Base-by-base conservation (phyloP, 768 basidiomycete species). In the Gymnopilus junonius region DNA sequence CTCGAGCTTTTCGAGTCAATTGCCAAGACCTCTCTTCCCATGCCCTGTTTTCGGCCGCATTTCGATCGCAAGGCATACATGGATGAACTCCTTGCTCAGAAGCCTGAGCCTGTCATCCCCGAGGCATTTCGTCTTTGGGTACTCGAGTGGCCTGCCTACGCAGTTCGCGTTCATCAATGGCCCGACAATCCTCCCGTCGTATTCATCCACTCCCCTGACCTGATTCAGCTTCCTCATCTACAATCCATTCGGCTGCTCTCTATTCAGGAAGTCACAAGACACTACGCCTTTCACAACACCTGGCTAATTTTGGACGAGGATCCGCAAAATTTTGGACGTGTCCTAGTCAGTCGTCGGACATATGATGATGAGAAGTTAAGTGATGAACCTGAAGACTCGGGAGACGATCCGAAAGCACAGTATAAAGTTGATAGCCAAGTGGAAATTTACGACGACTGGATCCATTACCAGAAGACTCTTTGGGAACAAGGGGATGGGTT, bases 61-160 rank as follows among this genome's bases (percentile, higher is more conserved):
- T 3, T 39, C 37, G 37, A 39, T 43, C 54, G 64, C 14, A 27
- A 61, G 21, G 57, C 46, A n/a, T 68, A 65, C 34, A 48, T 65
- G 20, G 20, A 42, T 7, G 34, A 45, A 31, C 31, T 65, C n/a
- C 37, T 60, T 14, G 29, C 17, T 14, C 58, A 65, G n/a, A 61
- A 46, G 54, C 42, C 39, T n/a, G n/a, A n/a, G n/a, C n/a, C 55
- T 27, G 54, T 21, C 21, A 31, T 68, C 14, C 67, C 67, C 8
- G 65, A 65, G 3, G 51, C 42, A 12, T 68, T 65, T 35, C 51
- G 51, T 2, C 40, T 61, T 21, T 68, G 65, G 59, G 34, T 69
- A 1, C 65, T 69, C 20, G 67, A 69, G 45, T 69, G 67, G 65
- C 67, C 67, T 7, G 59, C 59, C 10, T 15, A 39, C 12, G 60